Evolutionary conservation across 2,329 filamentous ascomycete species (phyloP), one percentile per base, ranked within the genome.

Genomic region (Fusarium oxysporum): DNA sequence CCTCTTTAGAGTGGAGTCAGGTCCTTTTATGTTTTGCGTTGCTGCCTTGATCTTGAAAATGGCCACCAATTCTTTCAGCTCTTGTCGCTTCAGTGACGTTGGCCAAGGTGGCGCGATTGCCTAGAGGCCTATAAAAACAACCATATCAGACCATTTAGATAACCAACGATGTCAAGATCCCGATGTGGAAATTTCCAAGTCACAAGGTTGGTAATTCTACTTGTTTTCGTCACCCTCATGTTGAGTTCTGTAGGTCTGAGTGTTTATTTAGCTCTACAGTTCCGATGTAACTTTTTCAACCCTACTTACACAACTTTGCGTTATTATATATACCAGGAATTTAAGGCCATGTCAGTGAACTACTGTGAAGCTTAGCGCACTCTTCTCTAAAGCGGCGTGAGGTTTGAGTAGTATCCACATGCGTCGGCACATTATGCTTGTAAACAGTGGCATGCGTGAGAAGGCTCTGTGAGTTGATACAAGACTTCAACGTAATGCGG

Each of bases 401-500:
- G 13, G 12, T 21, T 45, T 21, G 6, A 21, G 13, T 21, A 5
- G 25, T 10, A 7, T 7, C 21, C 11, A n/a, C 7, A 1, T 13
- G 7, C 7, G 21, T 10, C 2, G 12, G 8, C 21, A 40, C 3
- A 6, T n/a, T 14, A 8, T 40, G 3, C n/a, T 23, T 16, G 5
- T 23, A 23, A 23, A 23, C 5, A 11, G 14, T 14, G 21, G 10
- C 5, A 23, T 14, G 10, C 12, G 14, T 9, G 21, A 8, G 13
- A 33, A 33, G 6, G 32, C 32, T 33, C 6, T 8, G 13, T 32
- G 14, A 10, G 12, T 10, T 6, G 19, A 16, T n/a, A 3, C 13
- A n/a, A n/a, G 9, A 5, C 3, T 48, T 19, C 4, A 4, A 3
- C 16, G 8, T 3, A 19, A 3, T 19, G 5, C 5, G 11, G 16